A percentile compares a stretch with the other conserved stretches of the same genome.
Evolutionary conservation across 805 yeast species (phyloP).

Genomic region (Cyberlindnera japonica): DNA sequence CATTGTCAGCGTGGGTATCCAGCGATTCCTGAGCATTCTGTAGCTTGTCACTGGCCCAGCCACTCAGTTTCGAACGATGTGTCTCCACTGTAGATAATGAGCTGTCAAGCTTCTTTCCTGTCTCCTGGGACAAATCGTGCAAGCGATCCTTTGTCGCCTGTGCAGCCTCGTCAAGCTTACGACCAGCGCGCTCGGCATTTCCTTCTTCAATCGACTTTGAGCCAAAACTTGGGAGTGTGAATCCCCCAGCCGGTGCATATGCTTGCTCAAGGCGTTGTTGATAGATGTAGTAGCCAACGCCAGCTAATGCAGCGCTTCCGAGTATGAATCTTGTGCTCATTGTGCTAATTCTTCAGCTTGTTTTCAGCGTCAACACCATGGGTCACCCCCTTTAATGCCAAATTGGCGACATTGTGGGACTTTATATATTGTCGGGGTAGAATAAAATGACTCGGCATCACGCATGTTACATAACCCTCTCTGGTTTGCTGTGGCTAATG

Average conservation of each 20-base stretch:
- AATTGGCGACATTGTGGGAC: no score
- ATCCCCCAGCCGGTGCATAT: slow-evolving; percentile 1
- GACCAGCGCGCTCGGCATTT: slow-evolving; percentile 24
- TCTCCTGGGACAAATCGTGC: slow-evolving; percentile 17
- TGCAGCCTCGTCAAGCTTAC: slow-evolving; percentile 26
- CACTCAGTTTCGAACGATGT: slow-evolving; percentile 14
- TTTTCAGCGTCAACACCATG: no score
- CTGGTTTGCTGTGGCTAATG: no score
- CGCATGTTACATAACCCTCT: no score
- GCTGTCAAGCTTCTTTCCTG: slow-evolving; percentile 20
- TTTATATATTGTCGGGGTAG: no score
- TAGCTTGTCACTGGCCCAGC: slow-evolving; percentile 24
- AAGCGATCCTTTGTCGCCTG: slow-evolving; percentile 15
- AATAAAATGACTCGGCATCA: no score
- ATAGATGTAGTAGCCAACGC: slow-evolving; percentile 26
- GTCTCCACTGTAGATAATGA: slow-evolving; percentile 14
- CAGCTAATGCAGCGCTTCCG: slow-evolving; percentile 26
- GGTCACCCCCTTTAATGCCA: no score
- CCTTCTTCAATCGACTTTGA: slow-evolving; percentile 13
- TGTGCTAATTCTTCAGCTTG: background rate
- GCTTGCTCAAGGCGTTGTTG: slow-evolving; percentile 23
- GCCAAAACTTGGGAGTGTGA: slow-evolving; percentile 12
- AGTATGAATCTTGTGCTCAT: slow-evolving; percentile 18
- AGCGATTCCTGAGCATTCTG: slow-evolving; percentile 14
- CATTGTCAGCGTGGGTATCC: slow-evolving; percentile 14